Evolutionary conservation across 1,284 basidiomycete genomes (phyloP).

Genomic region (Psilocybe mexicana): DNA sequence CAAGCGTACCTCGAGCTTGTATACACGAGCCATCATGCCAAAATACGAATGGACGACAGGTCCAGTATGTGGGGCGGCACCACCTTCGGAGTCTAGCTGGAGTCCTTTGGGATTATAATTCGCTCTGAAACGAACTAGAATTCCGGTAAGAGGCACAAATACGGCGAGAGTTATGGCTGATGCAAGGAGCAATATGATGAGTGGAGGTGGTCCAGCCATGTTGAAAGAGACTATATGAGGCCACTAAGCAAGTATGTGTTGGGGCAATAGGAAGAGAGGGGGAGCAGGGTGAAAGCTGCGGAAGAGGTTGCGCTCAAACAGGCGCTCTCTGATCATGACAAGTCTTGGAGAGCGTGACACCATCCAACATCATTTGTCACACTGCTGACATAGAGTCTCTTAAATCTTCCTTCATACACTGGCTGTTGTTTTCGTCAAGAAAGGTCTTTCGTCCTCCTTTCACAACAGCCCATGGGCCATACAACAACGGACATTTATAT

Average conservation of each 20-base stretch:
- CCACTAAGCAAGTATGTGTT: not conserved
- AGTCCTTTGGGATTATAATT: slow-evolving; percentile 84
- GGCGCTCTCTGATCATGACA: not conserved
- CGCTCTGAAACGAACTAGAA: slow-evolving; percentile 72
- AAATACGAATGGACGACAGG: slow-evolving; percentile 64
- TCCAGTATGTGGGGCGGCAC: slow-evolving; percentile 73
- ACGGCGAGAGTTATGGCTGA: slow-evolving; percentile 52
- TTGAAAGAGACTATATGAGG: not conserved
- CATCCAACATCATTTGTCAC: not conserved
- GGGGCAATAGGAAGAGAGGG: not conserved
- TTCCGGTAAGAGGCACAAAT: slow-evolving; percentile 65
- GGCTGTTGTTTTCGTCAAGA: too few relatives aligned
- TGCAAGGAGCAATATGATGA: slow-evolving; percentile 48
- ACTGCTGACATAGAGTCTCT: too few relatives aligned
- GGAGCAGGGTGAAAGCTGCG: slow-evolving; percentile 1
- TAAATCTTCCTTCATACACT: too few relatives aligned
- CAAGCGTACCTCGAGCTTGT: slow-evolving; percentile 68
- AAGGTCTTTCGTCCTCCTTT: too few relatives aligned
- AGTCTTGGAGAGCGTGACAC: not conserved
- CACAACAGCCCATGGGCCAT: too few relatives aligned
- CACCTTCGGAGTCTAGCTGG: slow-evolving; percentile 78
- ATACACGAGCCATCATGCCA: slow-evolving; percentile 73
- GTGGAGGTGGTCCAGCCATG: slow-evolving; percentile 27
- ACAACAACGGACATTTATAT: too few relatives aligned
- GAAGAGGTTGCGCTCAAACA: not conserved